These are phyloP conservation scores for Arthroderma sp. DNA, from an alignment of 2,329 filamentous ascomycete species.

Conservation along the genomic window DNA sequence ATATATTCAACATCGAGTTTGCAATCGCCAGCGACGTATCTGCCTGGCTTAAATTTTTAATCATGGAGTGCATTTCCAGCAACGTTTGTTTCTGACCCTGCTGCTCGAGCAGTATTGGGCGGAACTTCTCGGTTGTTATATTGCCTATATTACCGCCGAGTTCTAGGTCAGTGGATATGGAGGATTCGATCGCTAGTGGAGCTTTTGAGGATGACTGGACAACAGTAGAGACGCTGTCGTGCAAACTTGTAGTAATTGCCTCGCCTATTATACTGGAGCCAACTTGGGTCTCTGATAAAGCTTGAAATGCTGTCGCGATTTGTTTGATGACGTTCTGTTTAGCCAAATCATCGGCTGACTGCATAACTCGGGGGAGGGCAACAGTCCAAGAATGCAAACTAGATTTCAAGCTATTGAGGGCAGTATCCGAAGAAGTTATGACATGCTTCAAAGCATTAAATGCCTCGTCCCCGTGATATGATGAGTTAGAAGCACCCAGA, in stretches of 20 bases:
- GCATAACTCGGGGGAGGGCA: conserved; percentile 69
- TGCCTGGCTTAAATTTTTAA: conserved; percentile 42
- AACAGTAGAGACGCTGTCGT: conserved; percentile 54
- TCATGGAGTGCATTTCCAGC: conserved; percentile 44
- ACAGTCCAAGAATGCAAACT: conserved; percentile 70
- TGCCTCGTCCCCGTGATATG: conserved; percentile 25
- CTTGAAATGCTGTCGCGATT: conserved; percentile 57
- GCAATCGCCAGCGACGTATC: conserved; percentile 40
- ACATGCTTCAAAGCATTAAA: conserved; percentile 44
- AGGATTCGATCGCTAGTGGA: conserved; percentile 18
- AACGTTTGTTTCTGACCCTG: conserved; percentile 56
- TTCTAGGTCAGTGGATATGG: conserved; percentile 13
- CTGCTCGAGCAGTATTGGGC: conserved; percentile 48
- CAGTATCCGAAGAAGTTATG: conserved; percentile 46
- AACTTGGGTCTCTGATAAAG: conserved; percentile 51
- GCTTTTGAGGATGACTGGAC: conserved; percentile 24
- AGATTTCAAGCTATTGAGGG: conserved; percentile 51
- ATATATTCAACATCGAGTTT: conserved; percentile 50
- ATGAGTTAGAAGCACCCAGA: conserved; percentile 42
- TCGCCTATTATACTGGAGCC: conserved; percentile 55
- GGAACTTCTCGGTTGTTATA: conserved; percentile 33
- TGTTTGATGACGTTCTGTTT: conserved; percentile 63
- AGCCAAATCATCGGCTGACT: conserved; percentile 64
- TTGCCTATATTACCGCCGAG: conserved; percentile 17
- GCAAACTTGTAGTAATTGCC: conserved; percentile 53